Conservation (phyloP, 306 rosid species). For the Mucuna pruriens region DNA sequence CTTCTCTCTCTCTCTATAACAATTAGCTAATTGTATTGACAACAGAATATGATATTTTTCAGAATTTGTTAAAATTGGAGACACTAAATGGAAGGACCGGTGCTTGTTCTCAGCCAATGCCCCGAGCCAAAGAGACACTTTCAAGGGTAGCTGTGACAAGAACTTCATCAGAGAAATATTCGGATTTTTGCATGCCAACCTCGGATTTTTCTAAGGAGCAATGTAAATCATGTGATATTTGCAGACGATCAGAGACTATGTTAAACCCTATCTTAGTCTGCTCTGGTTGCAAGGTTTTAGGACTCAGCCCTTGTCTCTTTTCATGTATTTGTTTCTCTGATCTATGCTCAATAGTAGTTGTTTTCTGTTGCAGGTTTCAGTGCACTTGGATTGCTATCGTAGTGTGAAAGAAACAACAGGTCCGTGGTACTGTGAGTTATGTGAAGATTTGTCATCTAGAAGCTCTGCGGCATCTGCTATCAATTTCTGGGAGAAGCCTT, state of each 20-base stretch:
- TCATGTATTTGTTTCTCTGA: slow-evolving; percentile 8
- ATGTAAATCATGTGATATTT: slow-evolving; percentile 82
- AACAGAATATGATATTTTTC: slow-evolving; percentile 25
- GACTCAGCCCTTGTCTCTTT: slow-evolving; percentile 8
- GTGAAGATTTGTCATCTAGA: slow-evolving; percentile 73
- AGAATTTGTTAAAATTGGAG: slow-evolving; percentile 62
- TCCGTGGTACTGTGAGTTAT: slow-evolving; percentile 96
- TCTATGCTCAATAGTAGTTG: slow-evolving; percentile 27
- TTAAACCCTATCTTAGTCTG: slow-evolving; percentile 88
- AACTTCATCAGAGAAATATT: slow-evolving; percentile 69
- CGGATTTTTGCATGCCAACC: slow-evolving; percentile 53
- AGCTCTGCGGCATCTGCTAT: slow-evolving; percentile 58
- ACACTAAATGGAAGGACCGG: slow-evolving; percentile 58
- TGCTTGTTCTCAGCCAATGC: slow-evolving; percentile 72
- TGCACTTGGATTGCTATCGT: slow-evolving; percentile 94
- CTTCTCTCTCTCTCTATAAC: neutral
- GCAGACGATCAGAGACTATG: slow-evolving; percentile 81
- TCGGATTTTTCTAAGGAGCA: slow-evolving; percentile 82
- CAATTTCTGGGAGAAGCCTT: slow-evolving; percentile 87
- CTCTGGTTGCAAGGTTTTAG: slow-evolving; percentile 87
- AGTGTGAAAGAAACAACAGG: slow-evolving; percentile 79
- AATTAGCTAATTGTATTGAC: slow-evolving; percentile 18
- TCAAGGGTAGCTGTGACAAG: slow-evolving; percentile 74
- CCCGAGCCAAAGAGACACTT: slow-evolving; percentile 85
- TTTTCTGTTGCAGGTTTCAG: slow-evolving; percentile 72